These are phyloP conservation scores for Circinella umbellata DNA, from an alignment of 371 early-diverging fungal genomes.

Conservation along the genomic window DNA sequence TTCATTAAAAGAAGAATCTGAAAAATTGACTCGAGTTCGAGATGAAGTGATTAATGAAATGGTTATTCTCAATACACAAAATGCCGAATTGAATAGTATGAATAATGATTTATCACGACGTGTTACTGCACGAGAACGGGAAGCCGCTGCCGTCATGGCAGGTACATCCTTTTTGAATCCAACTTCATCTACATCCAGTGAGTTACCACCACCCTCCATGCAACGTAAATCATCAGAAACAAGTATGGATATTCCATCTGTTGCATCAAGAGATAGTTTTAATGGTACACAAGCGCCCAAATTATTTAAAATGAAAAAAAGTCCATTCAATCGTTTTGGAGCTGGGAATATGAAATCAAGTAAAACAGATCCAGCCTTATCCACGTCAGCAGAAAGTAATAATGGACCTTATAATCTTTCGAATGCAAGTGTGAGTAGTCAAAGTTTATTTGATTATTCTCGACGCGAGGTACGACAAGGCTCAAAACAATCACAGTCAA, in stretches of 20 bases:
- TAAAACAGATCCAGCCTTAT: slow-evolving; percentile 12
- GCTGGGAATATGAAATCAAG: slow-evolving; percentile 7
- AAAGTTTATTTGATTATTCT: slow-evolving; percentile 15
- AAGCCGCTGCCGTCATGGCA: slow-evolving; percentile 32
- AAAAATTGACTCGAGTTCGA: slow-evolving; percentile 30
- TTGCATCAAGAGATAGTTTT: slow-evolving; percentile 33
- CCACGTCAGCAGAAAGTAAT: neutral
- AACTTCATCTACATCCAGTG: slow-evolving; percentile 8
- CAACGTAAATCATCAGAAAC: slow-evolving; percentile 7
- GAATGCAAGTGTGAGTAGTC: slow-evolving; percentile 16
- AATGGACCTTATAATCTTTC: neutral
- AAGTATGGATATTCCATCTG: slow-evolving; percentile 19
- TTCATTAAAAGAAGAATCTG: slow-evolving; percentile 27
- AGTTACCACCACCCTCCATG: slow-evolving; percentile 20
- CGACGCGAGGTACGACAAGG: slow-evolving; percentile 17
- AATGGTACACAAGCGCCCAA: slow-evolving; percentile 36
- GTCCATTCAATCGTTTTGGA: slow-evolving; percentile 46
- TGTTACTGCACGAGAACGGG: slow-evolving; percentile 39
- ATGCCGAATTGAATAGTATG: slow-evolving; percentile 56
- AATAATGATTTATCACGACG: slow-evolving; percentile 61
- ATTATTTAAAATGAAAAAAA: slow-evolving; percentile 50
- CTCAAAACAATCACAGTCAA: slow-evolving; percentile 29
- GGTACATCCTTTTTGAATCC: slow-evolving; percentile 26
- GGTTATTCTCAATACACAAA: slow-evolving; percentile 56
- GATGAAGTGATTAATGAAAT: slow-evolving; percentile 57